Conservation (phyloP, 202 grass and related monocot genomes). For the Zoysia matrella region DNA sequence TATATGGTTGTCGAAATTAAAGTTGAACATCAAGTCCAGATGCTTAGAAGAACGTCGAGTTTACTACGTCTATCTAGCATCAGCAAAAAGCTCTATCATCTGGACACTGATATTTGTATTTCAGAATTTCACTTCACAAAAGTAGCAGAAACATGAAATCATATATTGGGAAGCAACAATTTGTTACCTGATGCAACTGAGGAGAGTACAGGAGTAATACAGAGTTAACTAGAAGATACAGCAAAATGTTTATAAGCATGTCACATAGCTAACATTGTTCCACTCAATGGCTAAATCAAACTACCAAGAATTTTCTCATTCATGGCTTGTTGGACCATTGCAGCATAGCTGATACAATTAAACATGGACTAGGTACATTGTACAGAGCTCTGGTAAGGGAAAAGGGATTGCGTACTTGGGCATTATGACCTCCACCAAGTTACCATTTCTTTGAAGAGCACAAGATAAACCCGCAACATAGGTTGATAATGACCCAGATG, state of each 20-base stretch:
- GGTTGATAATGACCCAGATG: slow-evolving; percentile 52
- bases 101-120: background rate
- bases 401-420: slow-evolving; percentile 54
- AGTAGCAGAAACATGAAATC: background rate
- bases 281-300: background rate
- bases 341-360: background rate
- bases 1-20: background rate
- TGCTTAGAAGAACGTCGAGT: slow-evolving; percentile 2
- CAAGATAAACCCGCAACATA: slow-evolving; percentile 59
- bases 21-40: background rate
- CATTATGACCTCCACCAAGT: slow-evolving; percentile 68
- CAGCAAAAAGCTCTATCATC: background rate
- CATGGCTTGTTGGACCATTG: background rate
- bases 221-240: background rate
- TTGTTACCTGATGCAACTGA: background rate
- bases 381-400: background rate
- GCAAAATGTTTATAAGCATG: background rate
- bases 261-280: slow-evolving; percentile 3
- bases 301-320: background rate
- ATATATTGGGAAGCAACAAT: background rate
- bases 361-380: background rate
- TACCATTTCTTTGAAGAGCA: slow-evolving; percentile 59
- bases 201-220: background rate
- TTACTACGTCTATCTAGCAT: background rate
- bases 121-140: background rate